phyloP scores from a whole-genome alignment of 2,329 filamentous ascomycete genomes.

The Calonectria crousiana region DNA sequence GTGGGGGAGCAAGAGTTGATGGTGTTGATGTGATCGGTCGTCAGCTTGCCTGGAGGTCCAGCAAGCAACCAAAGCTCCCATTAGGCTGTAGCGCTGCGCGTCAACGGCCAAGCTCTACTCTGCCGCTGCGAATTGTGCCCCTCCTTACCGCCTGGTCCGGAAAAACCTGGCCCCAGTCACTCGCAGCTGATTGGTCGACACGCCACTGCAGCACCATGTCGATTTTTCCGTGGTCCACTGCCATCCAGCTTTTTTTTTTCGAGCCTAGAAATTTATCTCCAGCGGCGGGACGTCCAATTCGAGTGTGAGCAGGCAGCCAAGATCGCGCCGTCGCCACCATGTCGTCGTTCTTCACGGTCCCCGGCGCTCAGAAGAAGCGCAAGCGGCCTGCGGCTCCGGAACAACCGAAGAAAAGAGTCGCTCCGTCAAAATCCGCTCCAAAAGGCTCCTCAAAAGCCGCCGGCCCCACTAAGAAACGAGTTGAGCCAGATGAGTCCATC shows the following conservation, averaged over 20 bases:
- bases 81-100: constrained; percentile 56
- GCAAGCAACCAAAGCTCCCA: constrained; percentile 43
- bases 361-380: constrained; percentile 89
- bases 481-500: constrained; percentile 78
- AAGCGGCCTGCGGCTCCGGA: constrained; percentile 75
- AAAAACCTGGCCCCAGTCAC: constrained; percentile 45
- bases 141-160: constrained; percentile 49
- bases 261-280: constrained; percentile 45
- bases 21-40: constrained; percentile 31
- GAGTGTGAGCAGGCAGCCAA: constrained; percentile 42
- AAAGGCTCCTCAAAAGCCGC: constrained; percentile 57
- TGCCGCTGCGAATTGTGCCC: constrained; percentile 46
- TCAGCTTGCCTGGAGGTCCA: constrained; percentile 40
- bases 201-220: not conserved
- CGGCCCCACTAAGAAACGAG: constrained; percentile 59
- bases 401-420: constrained; percentile 70
- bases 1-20: constrained; percentile 37
- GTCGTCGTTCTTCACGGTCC: constrained; percentile 96
- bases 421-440: constrained; percentile 57
- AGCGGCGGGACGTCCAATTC: constrained; percentile 45
- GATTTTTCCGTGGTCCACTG: constrained; percentile 43
- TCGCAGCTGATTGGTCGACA: constrained; percentile 40
- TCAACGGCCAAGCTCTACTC: constrained; percentile 45
- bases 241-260: constrained; percentile 58
- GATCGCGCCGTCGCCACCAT: constrained; percentile 61